Conservation (phyloP, 2,329 filamentous ascomycete species). For the Zalaria sp. region DNA sequence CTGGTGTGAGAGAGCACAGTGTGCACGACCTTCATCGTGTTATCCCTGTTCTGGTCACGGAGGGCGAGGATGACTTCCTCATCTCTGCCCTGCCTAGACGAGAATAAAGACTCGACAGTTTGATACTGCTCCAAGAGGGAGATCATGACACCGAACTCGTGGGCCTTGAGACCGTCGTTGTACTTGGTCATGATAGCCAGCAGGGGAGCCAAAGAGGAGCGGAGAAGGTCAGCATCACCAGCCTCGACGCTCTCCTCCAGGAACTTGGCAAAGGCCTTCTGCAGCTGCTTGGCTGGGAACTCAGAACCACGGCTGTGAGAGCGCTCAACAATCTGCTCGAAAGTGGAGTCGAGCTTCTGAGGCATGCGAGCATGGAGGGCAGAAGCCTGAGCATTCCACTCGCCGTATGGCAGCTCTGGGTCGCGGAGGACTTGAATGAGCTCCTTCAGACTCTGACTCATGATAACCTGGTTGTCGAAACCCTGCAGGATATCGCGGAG, state of each 20-base stretch:
- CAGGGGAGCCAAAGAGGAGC: slow-evolving; percentile 59
- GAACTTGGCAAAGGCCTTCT: slow-evolving; percentile 77
- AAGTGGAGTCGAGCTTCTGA: slow-evolving; percentile 70
- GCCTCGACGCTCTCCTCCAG: slow-evolving; percentile 69
- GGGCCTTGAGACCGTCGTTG: slow-evolving; percentile 73
- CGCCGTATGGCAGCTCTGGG: slow-evolving; percentile 82
- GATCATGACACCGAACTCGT: slow-evolving; percentile 75
- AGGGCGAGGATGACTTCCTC: slow-evolving; percentile 90
- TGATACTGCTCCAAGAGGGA: slow-evolving; percentile 69
- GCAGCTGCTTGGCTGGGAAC: slow-evolving; percentile 80
- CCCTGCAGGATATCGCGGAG: slow-evolving; percentile 80
- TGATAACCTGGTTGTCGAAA: slow-evolving; percentile 95
- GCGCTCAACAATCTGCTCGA: slow-evolving; percentile 76
- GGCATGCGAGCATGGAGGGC: slow-evolving; percentile 97
- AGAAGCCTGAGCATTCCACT: slow-evolving; percentile 92
- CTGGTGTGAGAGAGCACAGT: slow-evolving; percentile 88
- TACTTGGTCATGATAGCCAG: slow-evolving; percentile 68
- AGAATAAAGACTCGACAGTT: slow-evolving; percentile 75
- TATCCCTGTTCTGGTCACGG: slow-evolving; percentile 92
- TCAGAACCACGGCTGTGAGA: slow-evolving; percentile 65
- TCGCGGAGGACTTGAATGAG: slow-evolving; percentile 82
- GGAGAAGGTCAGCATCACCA: slow-evolving; percentile 60
- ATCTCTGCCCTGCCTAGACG: slow-evolving; percentile 68
- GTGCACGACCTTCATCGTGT: slow-evolving; percentile 70
- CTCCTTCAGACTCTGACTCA: slow-evolving; percentile 74